A percentile compares a stretch with the other conserved stretches of the same genome.
Conservation (phyloP, 345 rosid species). For the Eucalyptus sideroxylon region DNA sequence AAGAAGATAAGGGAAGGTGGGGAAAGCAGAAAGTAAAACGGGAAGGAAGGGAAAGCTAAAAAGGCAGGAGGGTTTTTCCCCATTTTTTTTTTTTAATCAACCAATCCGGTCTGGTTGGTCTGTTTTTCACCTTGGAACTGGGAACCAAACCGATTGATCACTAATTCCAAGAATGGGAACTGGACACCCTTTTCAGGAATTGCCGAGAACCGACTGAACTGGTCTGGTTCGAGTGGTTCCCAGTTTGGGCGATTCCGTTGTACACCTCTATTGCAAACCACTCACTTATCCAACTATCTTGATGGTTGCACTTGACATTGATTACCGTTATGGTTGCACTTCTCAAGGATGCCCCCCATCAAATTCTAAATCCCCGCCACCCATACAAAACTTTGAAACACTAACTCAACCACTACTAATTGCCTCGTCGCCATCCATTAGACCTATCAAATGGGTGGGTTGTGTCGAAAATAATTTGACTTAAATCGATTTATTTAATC, state of each 20-base stretch:
- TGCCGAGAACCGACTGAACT: fast-evolving
- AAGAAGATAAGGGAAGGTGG: too few relatives aligned
- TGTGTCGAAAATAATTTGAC: too few relatives aligned
- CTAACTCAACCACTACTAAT: background rate
- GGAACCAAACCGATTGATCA: fast-evolving
- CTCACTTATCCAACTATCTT: background rate
- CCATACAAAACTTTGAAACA: background rate
- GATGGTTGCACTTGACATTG: background rate
- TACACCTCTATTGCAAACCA: background rate
- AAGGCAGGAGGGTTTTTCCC: fast-evolving
- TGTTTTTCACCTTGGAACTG: too few relatives aligned
- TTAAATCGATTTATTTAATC: too few relatives aligned
- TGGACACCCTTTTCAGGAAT: fast-evolving
- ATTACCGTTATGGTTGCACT: too few relatives aligned
- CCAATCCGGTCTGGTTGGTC: fast-evolving
- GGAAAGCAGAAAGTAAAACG: too few relatives aligned
- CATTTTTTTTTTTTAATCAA: too few relatives aligned
- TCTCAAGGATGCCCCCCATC: background rate
- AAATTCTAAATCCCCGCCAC: background rate
- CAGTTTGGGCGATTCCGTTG: fast-evolving
- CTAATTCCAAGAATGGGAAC: too few relatives aligned
- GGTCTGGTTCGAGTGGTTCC: fast-evolving
- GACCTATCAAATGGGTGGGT: too few relatives aligned
- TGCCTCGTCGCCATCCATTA: background rate
- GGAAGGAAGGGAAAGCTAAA: too few relatives aligned